These are phyloP conservation scores for Metarhizium humberi DNA, from an alignment of 2,329 filamentous ascomycete genomes.

Conservation along the genomic window DNA sequence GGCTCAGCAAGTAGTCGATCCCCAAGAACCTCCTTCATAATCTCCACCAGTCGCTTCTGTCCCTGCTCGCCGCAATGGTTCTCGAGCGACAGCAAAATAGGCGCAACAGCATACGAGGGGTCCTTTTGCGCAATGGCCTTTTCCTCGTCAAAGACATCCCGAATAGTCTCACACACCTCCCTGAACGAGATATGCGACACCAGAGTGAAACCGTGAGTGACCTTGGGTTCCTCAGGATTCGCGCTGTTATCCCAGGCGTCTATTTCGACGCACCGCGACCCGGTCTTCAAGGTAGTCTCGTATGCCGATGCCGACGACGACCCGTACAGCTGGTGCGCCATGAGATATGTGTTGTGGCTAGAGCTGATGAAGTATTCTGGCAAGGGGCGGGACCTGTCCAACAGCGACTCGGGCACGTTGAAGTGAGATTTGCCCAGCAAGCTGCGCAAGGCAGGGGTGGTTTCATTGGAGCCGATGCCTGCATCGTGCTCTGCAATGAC, in stretches of 20 bases:
- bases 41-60: constrained; percentile 51
- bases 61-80: constrained; percentile 55
- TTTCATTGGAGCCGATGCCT: constrained; percentile 29
- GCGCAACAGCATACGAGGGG: constrained; percentile 36
- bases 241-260: constrained; percentile 62
- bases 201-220: constrained; percentile 61
- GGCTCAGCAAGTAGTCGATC: constrained; percentile 48
- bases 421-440: constrained; percentile 50
- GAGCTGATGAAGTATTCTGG: constrained; percentile 66
- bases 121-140: constrained; percentile 27
- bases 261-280: constrained; percentile 63
- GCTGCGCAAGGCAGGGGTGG: constrained; percentile 34
- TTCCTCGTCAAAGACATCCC: constrained; percentile 52
- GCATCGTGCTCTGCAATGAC: constrained; percentile 40
- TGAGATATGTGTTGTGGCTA: constrained; percentile 64
- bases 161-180: constrained; percentile 54
- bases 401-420: constrained; percentile 42
- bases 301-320: constrained; percentile 54
- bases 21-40: constrained; percentile 56
- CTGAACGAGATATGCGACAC: constrained; percentile 59
- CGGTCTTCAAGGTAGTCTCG: constrained; percentile 49
- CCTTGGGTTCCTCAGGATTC: constrained; percentile 54
- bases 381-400: constrained; percentile 49
- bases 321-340: constrained; percentile 61
- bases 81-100: constrained; percentile 56